These are phyloP conservation scores for Gynochthodes officinalis DNA, from an alignment of 257 asterid species.

Conservation along the genomic window DNA sequence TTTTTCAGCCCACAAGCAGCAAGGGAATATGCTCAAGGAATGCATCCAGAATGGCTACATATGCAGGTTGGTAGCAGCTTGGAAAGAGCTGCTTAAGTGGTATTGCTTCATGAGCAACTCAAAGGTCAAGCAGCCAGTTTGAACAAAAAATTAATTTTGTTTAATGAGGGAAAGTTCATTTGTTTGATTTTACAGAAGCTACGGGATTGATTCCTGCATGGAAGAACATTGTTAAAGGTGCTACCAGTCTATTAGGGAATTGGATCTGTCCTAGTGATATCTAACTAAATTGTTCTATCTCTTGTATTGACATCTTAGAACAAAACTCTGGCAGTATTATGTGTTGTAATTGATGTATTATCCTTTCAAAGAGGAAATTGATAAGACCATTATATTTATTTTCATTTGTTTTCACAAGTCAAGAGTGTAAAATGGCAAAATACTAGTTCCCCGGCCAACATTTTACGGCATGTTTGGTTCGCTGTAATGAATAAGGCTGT, in stretches of 20 bases:
- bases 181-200: constrained; percentile 12
- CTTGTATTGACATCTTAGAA: constrained; percentile 9
- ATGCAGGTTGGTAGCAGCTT: constrained; percentile 68
- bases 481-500: too few relatives aligned
- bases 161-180: constrained; percentile 15
- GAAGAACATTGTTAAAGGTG: constrained; percentile 22
- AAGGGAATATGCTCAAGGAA: constrained; percentile 53
- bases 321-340: not conserved
- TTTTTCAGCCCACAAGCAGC: constrained; percentile 61
- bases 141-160: constrained; percentile 22
- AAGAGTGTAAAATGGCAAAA: not conserved
- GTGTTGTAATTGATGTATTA: constrained; percentile 1
- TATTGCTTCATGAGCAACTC: constrained; percentile 3
- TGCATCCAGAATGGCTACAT: constrained; percentile 81
- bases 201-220: constrained; percentile 9
- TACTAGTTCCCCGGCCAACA: not conserved
- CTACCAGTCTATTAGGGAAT: constrained; percentile 9
- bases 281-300: constrained; percentile 1
- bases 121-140: constrained; percentile 14
- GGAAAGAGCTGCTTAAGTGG: constrained; percentile 45
- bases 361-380: constrained; percentile 1
- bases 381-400: not conserved
- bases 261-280: constrained; percentile 12
- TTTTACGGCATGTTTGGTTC: too few relatives aligned
- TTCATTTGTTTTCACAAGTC: not conserved